Conservation (phyloP, 495 filamentous ascomycete species). For the Hyaloscypha bicolor region DNA sequence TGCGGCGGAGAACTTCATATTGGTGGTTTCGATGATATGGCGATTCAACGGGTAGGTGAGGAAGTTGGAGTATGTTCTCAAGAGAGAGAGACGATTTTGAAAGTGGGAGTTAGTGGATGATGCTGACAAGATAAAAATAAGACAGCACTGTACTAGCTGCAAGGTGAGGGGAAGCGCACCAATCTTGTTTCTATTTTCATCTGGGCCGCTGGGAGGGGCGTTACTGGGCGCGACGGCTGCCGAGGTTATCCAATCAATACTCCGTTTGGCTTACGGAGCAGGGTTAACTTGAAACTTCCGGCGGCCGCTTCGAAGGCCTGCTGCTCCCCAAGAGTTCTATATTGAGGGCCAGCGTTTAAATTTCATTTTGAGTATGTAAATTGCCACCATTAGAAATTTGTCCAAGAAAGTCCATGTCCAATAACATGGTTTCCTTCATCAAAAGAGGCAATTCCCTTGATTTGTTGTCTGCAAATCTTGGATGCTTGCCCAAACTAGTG, state of each 20-base stretch:
- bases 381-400: no score
- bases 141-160: not conserved
- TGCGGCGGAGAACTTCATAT: conserved; percentile 10
- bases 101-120: not conserved
- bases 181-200: not conserved
- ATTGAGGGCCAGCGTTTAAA: no score
- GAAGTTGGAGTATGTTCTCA: not conserved
- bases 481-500: not conserved
- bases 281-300: no score
- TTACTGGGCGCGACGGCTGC: not conserved
- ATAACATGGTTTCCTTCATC: not conserved
- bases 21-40: not conserved
- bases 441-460: not conserved
- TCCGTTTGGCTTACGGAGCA: not conserved
- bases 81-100: not conserved
- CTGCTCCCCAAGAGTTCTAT: no score
- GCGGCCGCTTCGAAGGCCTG: no score
- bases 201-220: not conserved
- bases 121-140: not conserved
- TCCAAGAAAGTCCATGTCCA: no score
- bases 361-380: no score
- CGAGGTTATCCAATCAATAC: not conserved
- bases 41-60: not conserved
- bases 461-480: not conserved
- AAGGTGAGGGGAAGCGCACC: not conserved